These are phyloP conservation scores for Magnusiomyces suaveolens DNA, from an alignment of 1,139 yeast genomes.

Conservation along the genomic window DNA sequence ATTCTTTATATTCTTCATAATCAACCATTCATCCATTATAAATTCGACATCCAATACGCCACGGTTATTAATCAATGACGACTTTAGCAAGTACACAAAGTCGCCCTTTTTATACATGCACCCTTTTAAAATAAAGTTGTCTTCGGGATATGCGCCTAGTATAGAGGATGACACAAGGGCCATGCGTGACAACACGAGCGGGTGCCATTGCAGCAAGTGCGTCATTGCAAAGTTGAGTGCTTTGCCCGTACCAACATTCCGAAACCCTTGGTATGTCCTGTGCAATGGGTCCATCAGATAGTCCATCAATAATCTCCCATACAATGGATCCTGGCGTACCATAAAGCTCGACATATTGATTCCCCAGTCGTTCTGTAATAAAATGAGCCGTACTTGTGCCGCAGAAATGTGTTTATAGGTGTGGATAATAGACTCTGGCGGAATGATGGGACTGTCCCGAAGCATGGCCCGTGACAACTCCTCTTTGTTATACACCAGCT, in stretches of 20 bases:
- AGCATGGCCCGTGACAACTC: constrained; percentile 52
- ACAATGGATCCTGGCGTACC: constrained; percentile 47
- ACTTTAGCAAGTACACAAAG: constrained; percentile 23
- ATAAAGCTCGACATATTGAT: constrained; percentile 62
- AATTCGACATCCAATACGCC: constrained; percentile 16
- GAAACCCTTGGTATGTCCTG: constrained; percentile 55
- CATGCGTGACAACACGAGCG: constrained; percentile 59
- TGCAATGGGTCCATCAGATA: constrained; percentile 62
- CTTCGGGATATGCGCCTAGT: constrained; percentile 20
- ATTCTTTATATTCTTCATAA: not conserved
- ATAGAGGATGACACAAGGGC: constrained; percentile 39
- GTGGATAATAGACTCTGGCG: constrained; percentile 50
- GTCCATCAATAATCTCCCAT: constrained; percentile 58
- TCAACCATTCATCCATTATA: constrained; percentile 17
- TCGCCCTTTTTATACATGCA: constrained; percentile 20
- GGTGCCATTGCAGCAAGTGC: constrained; percentile 87
- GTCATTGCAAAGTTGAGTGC: constrained; percentile 43
- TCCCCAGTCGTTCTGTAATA: constrained; percentile 56
- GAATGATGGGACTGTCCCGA: constrained; percentile 49
- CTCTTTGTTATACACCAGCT: constrained; percentile 43
- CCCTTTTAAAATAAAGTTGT: constrained; percentile 21
- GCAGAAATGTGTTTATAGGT: constrained; percentile 59
- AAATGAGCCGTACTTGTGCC: constrained; percentile 44
- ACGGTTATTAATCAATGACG: constrained; percentile 18
- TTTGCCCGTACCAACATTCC: constrained; percentile 43